Base-by-base conservation (phyloP, 768 basidiomycete genomes). In the Leccinum ochraceum region DNA sequence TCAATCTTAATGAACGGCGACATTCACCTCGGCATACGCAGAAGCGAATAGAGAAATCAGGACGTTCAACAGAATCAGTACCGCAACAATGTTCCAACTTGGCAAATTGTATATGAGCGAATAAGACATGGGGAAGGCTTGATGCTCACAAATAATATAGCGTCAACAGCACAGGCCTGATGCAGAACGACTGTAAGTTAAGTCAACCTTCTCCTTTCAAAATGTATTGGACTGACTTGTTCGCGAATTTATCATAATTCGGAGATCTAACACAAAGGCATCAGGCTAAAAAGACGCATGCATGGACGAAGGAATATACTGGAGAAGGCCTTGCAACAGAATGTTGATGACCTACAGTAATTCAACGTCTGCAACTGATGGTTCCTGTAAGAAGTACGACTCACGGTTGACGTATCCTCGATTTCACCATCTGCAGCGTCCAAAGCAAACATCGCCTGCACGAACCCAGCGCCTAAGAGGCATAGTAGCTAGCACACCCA, bases 11-110 rank as follows among this genome's bases (percentile, higher is more conserved):
- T 14, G 53, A 16, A 16, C 42, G 13, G 28, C 3, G 49, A 26
- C n/a, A 76, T 82, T 72, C 58, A 92, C 93, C 67, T 95, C 94
- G 11, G 88, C 85, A 68, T 96, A 96, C 1, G 94, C 94, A 54
- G 94, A 92, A 17, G 94, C 87, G 72, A 97, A 97, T 66, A 98
- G 77, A n/a, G 95, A 97, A 66, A 98, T 94, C 69, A 98, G 81
- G 69, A 98, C 87, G 71, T 98, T 98, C 71, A 97, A 83, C 54
- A 97, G 81, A 57, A 98, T 84, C 54, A 97, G 82, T 17, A 86
- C 89, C 3, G 92, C 89, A 22, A 87, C 82, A 57, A 92, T 83
- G 75, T 88, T 94, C 94, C 93, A 95, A 49, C 88, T 89, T 51
- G 52, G 53, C 13, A 36, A 34, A 51, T 36, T 26, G 22, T 54